phyloP scores from a whole-genome alignment of 2,329 filamentous ascomycete genomes.

The Meredithiella fracta region DNA sequence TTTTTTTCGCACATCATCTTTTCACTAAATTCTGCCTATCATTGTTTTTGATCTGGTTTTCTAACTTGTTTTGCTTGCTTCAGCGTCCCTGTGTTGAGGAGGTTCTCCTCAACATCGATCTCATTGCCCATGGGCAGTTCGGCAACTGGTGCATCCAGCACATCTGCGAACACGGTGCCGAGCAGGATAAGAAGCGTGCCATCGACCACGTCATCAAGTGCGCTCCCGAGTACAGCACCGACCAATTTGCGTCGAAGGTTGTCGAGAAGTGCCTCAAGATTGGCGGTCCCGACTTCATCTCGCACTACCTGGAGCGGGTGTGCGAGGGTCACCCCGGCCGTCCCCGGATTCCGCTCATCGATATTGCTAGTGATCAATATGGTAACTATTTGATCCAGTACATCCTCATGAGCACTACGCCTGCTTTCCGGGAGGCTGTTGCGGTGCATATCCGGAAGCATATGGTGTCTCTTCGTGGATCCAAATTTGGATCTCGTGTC shows the following conservation, averaged over 20 bases:
- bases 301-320: constrained; percentile 82
- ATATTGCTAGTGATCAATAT: constrained; percentile 97
- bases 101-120: constrained; percentile 84
- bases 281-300: constrained; percentile 73
- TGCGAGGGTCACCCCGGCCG: constrained; percentile 82
- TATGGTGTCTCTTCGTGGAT: constrained; percentile 96
- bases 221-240: constrained; percentile 93
- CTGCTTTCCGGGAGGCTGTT: constrained; percentile 84
- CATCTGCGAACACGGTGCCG: constrained; percentile 89
- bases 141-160: constrained; percentile 99
- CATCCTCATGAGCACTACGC: constrained; percentile 74
- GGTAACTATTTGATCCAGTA: constrained; percentile 97
- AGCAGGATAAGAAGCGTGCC: constrained; percentile 78
- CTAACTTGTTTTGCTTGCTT: background rate
- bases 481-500: constrained; percentile 95
- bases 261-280: constrained; percentile 99
- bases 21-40: constrained; percentile 16
- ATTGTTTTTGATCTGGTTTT: background rate
- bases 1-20: background rate
- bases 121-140: constrained; percentile 93
- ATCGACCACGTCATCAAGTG: constrained; percentile 91
- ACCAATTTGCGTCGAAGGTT: constrained; percentile 97
- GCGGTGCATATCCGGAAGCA: constrained; percentile 93
- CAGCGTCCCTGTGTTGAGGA: constrained; percentile 95
- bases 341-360: constrained; percentile 89